A percentile compares a stretch with the other conserved stretches of the same genome.
phyloP scores from a whole-genome alignment of 805 yeast genomes.

The Blastobotrys chiropterorum region DNA sequence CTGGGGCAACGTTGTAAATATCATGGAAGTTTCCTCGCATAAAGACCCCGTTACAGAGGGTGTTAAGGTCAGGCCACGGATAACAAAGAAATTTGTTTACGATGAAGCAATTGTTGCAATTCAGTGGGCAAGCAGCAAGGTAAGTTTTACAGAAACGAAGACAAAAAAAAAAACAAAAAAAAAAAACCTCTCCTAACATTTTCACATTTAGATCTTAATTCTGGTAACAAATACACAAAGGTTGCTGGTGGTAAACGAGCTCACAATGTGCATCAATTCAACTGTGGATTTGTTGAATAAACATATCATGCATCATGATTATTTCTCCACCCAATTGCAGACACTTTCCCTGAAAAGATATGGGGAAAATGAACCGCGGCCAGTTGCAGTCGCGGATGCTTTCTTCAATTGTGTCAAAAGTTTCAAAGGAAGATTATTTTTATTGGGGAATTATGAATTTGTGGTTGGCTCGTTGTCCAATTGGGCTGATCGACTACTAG shows the following conservation, averaged over 20 bases:
- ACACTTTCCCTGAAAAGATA: slow-evolving; percentile 7
- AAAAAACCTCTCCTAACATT: slow-evolving; percentile 1
- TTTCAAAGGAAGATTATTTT: slow-evolving; percentile 43
- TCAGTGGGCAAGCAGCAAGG: slow-evolving; percentile 48
- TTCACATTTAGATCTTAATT: slow-evolving; percentile 30
- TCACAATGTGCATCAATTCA: slow-evolving; percentile 33
- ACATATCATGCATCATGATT: slow-evolving; percentile 34
- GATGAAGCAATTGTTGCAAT: slow-evolving; percentile 47
- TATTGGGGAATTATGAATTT: slow-evolving; percentile 48
- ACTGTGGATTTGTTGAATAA: slow-evolving; percentile 36
- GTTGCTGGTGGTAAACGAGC: slow-evolving; percentile 38
- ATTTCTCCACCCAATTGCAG: slow-evolving; percentile 23
- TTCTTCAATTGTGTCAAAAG: slow-evolving; percentile 33
- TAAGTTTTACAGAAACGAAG: slow-evolving; percentile 10
- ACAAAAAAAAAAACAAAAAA: slow-evolving; percentile 8
- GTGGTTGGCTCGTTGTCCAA: slow-evolving; percentile 52
- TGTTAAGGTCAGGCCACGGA: slow-evolving; percentile 32
- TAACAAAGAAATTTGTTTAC: slow-evolving; percentile 38
- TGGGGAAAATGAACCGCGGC: neutral
- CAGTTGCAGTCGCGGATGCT: slow-evolving; percentile 28
- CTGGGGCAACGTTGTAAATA: slow-evolving; percentile 56
- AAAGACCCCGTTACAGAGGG: slow-evolving; percentile 27
- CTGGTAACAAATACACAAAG: slow-evolving; percentile 43
- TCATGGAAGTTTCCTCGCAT: slow-evolving; percentile 41
- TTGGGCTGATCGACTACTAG: slow-evolving; percentile 63